These are phyloP conservation scores for Lactarius sanguifluus DNA, from an alignment of 768 basidiomycete species.

Conservation along the genomic window DNA sequence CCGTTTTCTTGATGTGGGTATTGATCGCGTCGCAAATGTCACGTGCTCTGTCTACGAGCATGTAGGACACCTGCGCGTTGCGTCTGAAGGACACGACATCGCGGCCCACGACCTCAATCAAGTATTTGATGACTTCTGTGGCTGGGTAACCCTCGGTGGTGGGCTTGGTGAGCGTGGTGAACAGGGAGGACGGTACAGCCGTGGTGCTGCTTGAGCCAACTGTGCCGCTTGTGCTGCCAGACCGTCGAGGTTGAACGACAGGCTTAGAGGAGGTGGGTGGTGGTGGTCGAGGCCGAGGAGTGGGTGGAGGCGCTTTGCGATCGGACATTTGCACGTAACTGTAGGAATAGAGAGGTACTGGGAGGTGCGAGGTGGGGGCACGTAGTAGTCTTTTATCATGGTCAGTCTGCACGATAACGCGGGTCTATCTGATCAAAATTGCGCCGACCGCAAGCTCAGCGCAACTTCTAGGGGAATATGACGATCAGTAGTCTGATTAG, in stretches of 20 bases:
- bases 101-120: conserved; percentile 23
- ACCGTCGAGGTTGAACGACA: background rate
- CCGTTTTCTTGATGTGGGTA: conserved; percentile 20
- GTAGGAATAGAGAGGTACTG: background rate
- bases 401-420: background rate
- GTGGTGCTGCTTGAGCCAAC: background rate
- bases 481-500: conserved; percentile 3
- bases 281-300: background rate
- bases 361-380: background rate
- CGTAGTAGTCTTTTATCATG: conserved; percentile 8
- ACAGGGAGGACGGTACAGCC: conserved; percentile 2
- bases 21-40: conserved; percentile 30
- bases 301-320: background rate
- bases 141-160: conserved; percentile 20
- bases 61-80: conserved; percentile 29
- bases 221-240: background rate
- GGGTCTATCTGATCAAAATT: background rate
- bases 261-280: background rate
- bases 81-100: conserved; percentile 27
- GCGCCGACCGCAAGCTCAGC: conserved; percentile 9
- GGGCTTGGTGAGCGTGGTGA: background rate
- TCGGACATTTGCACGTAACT: background rate
- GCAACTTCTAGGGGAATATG: conserved; percentile 4
- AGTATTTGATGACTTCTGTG: conserved; percentile 28
- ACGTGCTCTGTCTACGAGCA: conserved; percentile 28